Evolutionary conservation across 352 stramenopile genomes (phyloP), one percentile per base, ranked within the genome.

Genomic region (Globisporangium carolinianum): DNA sequence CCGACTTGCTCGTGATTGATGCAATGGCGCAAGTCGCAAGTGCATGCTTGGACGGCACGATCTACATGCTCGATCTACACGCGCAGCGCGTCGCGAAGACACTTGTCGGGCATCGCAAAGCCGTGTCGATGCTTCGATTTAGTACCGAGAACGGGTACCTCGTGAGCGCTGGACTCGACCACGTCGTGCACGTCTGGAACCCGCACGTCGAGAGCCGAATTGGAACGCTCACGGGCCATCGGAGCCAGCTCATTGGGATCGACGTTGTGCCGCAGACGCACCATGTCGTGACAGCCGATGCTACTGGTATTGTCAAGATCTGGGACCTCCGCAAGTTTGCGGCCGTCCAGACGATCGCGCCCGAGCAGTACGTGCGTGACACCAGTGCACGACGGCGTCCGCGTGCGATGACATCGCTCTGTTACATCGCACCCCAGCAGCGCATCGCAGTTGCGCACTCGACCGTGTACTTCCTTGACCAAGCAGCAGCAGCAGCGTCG

Each of bases 171-270:
- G 78, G 78, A 8, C 48, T 83, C 18, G 78, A 86, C 47, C 75
- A 86, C 43, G 68, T 60, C 15, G 50, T 88, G 0, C 68, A 84
- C 35, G 65, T 88, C 14, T 88, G 78, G 78, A 88, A 81, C 51
- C 75, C 78, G 17, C 75, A 82, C 43, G 65, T 86, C 10, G 73
- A 85, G 36, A 68, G 75, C 39, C 78, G 83, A 46, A 75, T 88
- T 46, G 75, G 69, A 2, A 69, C 67, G 18, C 55, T 88, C 5
- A 47, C 63, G 12, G 75, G 73, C 0, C 75, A 88, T 51, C 58
- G 60, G 1, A 62, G 68, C 18, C 73, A 84, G 43, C 54, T 88
- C 3, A 68, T 88, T 12, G 78, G 78, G 7, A 57, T 88, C 11
- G 72, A 84, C 47, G 67, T 80, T 8, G 60, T 76, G 6, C 63